Conservation (phyloP, 1,284 basidiomycete genomes). For the Ceratobasidium papillatum region DNA sequence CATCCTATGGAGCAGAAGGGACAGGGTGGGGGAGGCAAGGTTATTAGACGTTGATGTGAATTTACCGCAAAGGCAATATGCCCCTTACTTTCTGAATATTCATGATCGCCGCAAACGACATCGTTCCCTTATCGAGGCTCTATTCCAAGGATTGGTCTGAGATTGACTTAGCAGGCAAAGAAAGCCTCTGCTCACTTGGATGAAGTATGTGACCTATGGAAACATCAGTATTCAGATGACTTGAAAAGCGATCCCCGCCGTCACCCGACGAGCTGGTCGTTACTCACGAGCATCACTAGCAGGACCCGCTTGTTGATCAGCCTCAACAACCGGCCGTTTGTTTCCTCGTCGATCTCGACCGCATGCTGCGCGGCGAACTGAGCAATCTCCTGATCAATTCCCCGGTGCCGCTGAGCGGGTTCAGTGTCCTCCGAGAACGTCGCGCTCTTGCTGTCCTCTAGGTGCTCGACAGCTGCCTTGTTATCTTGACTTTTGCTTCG, state of each 20-base stretch:
- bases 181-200: background rate
- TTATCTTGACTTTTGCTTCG: slow-evolving; percentile 24
- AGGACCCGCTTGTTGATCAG: slow-evolving; percentile 35
- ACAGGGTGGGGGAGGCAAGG: slow-evolving; percentile 17
- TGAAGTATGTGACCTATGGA: slow-evolving; percentile 28
- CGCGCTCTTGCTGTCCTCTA: slow-evolving; percentile 32
- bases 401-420: slow-evolving; percentile 18
- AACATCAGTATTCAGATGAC: background rate
- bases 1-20: slow-evolving; percentile 23
- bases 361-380: slow-evolving; percentile 35
- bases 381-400: slow-evolving; percentile 39
- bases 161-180: background rate
- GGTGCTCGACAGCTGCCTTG: slow-evolving; percentile 24
- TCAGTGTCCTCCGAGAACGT: slow-evolving; percentile 37
- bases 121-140: slow-evolving; percentile 24
- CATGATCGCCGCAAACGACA: slow-evolving; percentile 39
- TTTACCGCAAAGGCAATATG: background rate
- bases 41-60: slow-evolving; percentile 32
- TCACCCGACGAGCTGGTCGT: background rate
- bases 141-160: background rate
- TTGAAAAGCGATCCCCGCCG: background rate
- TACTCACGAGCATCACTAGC: slow-evolving; percentile 32
- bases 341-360: slow-evolving; percentile 19
- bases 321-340: slow-evolving; percentile 23
- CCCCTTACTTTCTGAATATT: slow-evolving; percentile 37